Base-by-base conservation (phyloP, 2,329 filamentous ascomycete genomes). In the Penicillium sp. region DNA sequence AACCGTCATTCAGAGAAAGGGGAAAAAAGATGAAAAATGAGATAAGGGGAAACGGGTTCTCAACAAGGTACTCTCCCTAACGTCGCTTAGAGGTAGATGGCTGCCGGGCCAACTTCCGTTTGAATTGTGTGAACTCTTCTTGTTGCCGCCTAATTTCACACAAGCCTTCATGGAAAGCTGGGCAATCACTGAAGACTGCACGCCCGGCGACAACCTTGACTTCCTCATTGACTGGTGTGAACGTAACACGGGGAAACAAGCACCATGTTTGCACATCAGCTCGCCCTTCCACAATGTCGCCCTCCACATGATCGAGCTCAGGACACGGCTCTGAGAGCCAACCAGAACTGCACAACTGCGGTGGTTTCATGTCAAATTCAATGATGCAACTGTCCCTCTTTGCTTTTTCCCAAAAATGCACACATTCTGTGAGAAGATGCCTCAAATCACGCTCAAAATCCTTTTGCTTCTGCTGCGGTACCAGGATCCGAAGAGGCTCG, bases 341-440 rank as follows among this genome's bases (percentile, higher is more conserved):
- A 26, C 42, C 8, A 22, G 19, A 15, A 47, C 42, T 8, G 24
- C 42, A 1, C 19, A 47, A 7, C 42, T 47, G 15, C 19, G 42
- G 42, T 15, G 42, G 42, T 22, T 22, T 47, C 12, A 15, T 47
- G 26, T 47, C 8, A 15, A 47, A 47, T 47, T 47, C 8, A 47
- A 47, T 24, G 42, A 47, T 47, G 42, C 42, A 47, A 26, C 42
- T 47, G 8, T 26, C 19, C 19, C 42, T 47, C 42, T 47, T 47
- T 47, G 19, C 42, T 47, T 47, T 47, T 19, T 47, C 24, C 42
- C 8, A 47, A 22, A 47, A 47, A 47, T 26, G 8, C 3, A 47
- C 19, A 7, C 8, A 47, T 47, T 47, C 42, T 47, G 24, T 47
- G 42, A 47, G 42, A 4, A 47, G 42, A 47, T 26, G 4, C 42